A percentile compares a stretch with the other conserved stretches of the same genome.
Evolutionary conservation across 345 rosid genomes (phyloP).

Genomic region (Populus davidiana): DNA sequence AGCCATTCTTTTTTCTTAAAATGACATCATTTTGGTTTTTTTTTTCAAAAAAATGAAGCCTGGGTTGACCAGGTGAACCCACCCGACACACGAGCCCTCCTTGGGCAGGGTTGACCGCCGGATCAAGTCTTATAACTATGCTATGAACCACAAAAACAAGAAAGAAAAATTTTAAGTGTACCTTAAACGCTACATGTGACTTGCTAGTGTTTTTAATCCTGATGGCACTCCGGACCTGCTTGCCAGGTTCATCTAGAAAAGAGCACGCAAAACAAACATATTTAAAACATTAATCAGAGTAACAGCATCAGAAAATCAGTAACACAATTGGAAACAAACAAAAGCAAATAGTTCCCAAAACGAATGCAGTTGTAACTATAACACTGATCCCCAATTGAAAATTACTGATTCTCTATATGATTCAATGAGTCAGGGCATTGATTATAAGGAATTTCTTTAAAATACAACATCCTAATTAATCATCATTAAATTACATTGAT

Average conservation of each 20-base stretch:
- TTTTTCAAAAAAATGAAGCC: no score
- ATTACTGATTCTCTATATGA: no score
- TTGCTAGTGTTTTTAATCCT: constrained; percentile 92
- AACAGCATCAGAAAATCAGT: background rate
- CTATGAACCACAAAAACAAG: background rate
- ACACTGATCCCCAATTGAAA: background rate
- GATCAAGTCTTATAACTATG: no score
- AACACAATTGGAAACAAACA: background rate
- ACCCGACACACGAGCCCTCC: no score
- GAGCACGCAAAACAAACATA: background rate
- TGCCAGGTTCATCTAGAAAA: constrained; percentile 85
- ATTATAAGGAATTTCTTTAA: no score
- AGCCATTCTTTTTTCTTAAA: no score
- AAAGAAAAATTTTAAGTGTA: constrained; percentile 13
- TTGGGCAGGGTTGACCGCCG: no score
- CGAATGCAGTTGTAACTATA: background rate
- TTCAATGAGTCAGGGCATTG: no score
- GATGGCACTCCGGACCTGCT: constrained; percentile 94
- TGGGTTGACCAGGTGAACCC: no score
- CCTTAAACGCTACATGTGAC: constrained; percentile 93
- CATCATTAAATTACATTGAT: background rate
- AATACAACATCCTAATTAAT: no score
- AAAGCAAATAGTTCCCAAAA: background rate
- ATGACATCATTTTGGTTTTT: no score
- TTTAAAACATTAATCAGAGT: background rate